Conservation (phyloP, 192 early-diverging fungal species). For the Kickxella alabastrina region DNA sequence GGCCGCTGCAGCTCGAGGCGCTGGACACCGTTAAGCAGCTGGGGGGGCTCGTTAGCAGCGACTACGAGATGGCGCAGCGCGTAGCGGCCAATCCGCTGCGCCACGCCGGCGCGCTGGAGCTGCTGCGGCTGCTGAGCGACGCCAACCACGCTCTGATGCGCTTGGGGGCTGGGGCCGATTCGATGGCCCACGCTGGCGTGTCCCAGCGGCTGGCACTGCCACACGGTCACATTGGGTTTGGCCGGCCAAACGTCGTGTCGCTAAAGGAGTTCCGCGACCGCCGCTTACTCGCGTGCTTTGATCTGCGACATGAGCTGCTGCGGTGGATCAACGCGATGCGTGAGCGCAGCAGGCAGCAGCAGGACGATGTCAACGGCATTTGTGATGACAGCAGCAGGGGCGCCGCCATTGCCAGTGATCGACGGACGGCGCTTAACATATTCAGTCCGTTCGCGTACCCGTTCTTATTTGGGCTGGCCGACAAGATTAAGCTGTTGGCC, state of each 20-base stretch:
- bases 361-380: not conserved
- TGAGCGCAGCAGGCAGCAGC: not conserved
- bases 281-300: conserved; percentile 19
- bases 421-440: conserved; percentile 14
- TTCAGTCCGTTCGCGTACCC: conserved; percentile 39
- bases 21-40: conserved; percentile 7
- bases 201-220: not conserved
- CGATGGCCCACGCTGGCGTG: not conserved
- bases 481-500: conserved; percentile 15
- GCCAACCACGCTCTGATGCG: conserved; percentile 6
- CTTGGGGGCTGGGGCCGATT: not conserved
- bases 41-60: conserved; percentile 20
- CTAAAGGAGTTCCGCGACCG: conserved; percentile 3
- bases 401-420: not conserved
- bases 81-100: conserved; percentile 15
- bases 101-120: conserved; percentile 33
- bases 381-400: not conserved
- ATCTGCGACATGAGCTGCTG: conserved; percentile 14
- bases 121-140: conserved; percentile 31
- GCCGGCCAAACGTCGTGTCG: not conserved
- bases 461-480: conserved; percentile 21
- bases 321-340: conserved; percentile 33
- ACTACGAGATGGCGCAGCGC: conserved; percentile 9
- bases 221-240: not conserved
- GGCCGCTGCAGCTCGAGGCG: conserved; percentile 17